Conservation (phyloP, 2,329 filamentous ascomycete genomes). For the Colletotrichum lini region DNA sequence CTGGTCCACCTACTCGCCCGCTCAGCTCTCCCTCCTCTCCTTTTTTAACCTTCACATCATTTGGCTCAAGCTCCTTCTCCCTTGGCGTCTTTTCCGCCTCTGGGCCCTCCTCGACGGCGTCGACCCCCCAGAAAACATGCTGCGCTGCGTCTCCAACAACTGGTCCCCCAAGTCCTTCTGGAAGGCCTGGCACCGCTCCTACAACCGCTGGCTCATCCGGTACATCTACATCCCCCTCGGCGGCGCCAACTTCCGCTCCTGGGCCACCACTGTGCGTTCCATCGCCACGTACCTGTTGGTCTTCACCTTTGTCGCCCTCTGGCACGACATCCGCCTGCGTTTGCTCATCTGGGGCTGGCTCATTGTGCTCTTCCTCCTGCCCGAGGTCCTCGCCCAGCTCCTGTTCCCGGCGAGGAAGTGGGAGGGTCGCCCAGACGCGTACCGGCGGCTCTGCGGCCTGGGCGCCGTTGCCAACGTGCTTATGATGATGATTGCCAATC, state of each 20-base stretch:
- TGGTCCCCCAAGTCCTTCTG: conserved; percentile 93
- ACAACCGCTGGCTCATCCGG: conserved; percentile 93
- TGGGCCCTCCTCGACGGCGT: conserved; percentile 93
- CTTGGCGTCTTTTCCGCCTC: conserved; percentile 99
- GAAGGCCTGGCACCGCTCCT: conserved; percentile 95
- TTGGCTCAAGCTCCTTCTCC: conserved; percentile 96
- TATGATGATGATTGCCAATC: conserved; percentile 96
- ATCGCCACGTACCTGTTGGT: conserved; percentile 85
- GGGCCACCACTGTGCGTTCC: conserved; percentile 66
- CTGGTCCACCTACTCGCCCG: conserved; percentile 88
- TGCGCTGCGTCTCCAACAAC: conserved; percentile 95
- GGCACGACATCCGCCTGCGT: conserved; percentile 95
- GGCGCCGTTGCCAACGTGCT: conserved; percentile 88
- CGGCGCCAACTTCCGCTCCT: conserved; percentile 69
- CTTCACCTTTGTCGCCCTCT: conserved; percentile 97
- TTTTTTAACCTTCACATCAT: conserved; percentile 98
- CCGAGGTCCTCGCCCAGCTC: conserved; percentile 81
- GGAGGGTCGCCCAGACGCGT: conserved; percentile 77
- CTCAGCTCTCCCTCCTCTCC: conserved; percentile 89
- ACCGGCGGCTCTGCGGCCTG: conserved; percentile 84
- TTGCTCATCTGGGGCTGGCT: conserved; percentile 98
- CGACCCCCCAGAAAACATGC: conserved; percentile 98
- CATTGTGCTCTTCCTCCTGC: conserved; percentile 92
- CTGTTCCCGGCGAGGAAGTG: conserved; percentile 83
- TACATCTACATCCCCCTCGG: conserved; percentile 96